A percentile compares a stretch with the other conserved stretches of the same genome.
Conservation (phyloP, 345 rosid genomes). For the Psidium guajava region DNA sequence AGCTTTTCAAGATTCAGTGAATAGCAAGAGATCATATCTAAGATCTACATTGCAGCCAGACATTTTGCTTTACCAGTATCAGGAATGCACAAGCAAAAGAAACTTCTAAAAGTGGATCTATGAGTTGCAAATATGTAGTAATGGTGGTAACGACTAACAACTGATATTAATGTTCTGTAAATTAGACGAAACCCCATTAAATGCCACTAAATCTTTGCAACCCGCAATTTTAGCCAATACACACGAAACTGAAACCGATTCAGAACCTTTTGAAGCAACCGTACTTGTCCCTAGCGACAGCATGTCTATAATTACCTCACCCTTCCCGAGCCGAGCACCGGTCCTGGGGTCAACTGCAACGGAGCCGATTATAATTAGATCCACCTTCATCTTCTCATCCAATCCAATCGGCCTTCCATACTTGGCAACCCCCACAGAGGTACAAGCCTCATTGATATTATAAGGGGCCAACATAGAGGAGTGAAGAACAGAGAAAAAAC, state of each 20-base stretch:
- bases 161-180: not conserved
- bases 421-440: constrained; percentile 79
- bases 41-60: not conserved
- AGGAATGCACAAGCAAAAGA: not conserved
- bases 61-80: not conserved
- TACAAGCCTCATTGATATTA: constrained; percentile 57
- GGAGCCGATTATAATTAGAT: constrained; percentile 71
- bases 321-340: constrained; percentile 90
- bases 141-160: not conserved
- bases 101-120: not conserved
- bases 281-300: not conserved
- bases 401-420: constrained; percentile 72
- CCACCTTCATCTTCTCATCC: constrained; percentile 74
- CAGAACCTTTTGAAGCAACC: not conserved
- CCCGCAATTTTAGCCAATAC: not conserved
- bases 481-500: constrained; percentile 74
- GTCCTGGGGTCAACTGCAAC: constrained; percentile 83
- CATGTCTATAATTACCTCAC: constrained; percentile 42
- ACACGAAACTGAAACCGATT: not conserved
- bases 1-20: not conserved
- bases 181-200: not conserved
- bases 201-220: not conserved
- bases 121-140: not conserved
- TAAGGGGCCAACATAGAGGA: constrained; percentile 28
- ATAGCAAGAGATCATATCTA: not conserved